Conservation (phyloP, 805 yeast species). For the Ogataea methanolica region DNA sequence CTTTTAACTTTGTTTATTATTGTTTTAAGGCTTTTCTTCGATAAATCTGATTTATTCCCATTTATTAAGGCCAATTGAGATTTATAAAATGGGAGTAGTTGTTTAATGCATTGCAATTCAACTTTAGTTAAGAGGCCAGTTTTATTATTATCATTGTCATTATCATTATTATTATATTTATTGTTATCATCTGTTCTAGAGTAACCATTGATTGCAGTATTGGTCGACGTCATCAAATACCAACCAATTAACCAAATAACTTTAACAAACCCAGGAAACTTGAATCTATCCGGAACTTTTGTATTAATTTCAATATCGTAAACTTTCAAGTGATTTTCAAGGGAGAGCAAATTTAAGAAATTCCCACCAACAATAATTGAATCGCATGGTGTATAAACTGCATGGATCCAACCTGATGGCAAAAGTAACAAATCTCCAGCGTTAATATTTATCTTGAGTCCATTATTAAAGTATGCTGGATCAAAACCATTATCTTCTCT, state of each 20-base stretch:
- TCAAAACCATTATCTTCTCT: slow-evolving; percentile 6
- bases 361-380: slow-evolving; percentile 87
- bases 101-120: slow-evolving; percentile 18
- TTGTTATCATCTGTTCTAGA: too few relatives aligned
- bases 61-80: slow-evolving; percentile 15
- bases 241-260: slow-evolving; percentile 66
- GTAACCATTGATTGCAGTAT: too few relatives aligned
- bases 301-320: slow-evolving; percentile 61
- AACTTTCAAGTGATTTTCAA: slow-evolving; percentile 59
- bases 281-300: slow-evolving; percentile 68
- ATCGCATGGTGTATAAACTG: slow-evolving; percentile 79
- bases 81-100: slow-evolving; percentile 21
- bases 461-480: slow-evolving; percentile 31
- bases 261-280: slow-evolving; percentile 71
- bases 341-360: slow-evolving; percentile 61
- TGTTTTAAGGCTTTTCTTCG: slow-evolving; percentile 13
- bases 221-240: slow-evolving; percentile 24
- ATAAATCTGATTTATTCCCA: slow-evolving; percentile 3
- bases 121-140: slow-evolving; percentile 3
- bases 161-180: too few relatives aligned
- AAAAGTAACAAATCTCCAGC: slow-evolving; percentile 76
- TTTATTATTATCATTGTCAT: slow-evolving; percentile 1
- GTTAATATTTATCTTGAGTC: slow-evolving; percentile 26
- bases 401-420: slow-evolving; percentile 93
- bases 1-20: slow-evolving; percentile 12